phyloP scores from a whole-genome alignment of 139 green algal species.

The Mesotaenium endlicherianum region DNA sequence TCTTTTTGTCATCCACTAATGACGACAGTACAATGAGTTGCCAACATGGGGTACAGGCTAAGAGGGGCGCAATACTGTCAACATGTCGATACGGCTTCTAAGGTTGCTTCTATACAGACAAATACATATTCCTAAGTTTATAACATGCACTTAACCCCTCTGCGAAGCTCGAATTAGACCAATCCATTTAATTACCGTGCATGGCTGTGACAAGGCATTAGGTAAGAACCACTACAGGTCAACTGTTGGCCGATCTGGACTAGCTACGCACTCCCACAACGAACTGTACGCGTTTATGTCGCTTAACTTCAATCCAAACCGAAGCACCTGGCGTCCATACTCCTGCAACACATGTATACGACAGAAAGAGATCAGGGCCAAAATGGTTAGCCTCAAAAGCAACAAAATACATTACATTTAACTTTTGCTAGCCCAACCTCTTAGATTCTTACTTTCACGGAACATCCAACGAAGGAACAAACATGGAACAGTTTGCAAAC shows the following conservation, averaged over 20 bases:
- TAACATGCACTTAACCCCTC: too few species aligned
- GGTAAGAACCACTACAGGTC: background rate
- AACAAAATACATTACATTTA: background rate
- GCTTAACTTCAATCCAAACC: slow-evolving; percentile 45
- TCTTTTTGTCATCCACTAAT: too few species aligned
- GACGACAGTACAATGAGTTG: too few species aligned
- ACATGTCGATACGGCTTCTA: too few species aligned
- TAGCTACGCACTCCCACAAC: slow-evolving; percentile 35
- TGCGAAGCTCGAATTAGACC: too few species aligned
- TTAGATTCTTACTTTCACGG: background rate
- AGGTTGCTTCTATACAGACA: too few species aligned
- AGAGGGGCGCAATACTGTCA: too few species aligned
- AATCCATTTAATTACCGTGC: too few species aligned
- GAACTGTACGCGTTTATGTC: background rate
- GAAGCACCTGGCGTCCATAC: slow-evolving; percentile 60
- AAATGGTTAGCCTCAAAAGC: background rate
- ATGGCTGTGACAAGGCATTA: too few species aligned
- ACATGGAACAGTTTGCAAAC: background rate
- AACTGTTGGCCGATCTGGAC: background rate
- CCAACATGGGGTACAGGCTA: too few species aligned
- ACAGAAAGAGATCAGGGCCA: background rate
- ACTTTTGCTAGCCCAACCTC: background rate
- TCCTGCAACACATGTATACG: slow-evolving; percentile 55
- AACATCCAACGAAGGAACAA: background rate
- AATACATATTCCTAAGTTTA: too few species aligned